Percentiles rank a stretch among this genome's conserved stretches.
Evolutionary conservation across 2,329 filamentous ascomycete species (phyloP).

Genomic region (Zasmidium citrigriseum): DNA sequence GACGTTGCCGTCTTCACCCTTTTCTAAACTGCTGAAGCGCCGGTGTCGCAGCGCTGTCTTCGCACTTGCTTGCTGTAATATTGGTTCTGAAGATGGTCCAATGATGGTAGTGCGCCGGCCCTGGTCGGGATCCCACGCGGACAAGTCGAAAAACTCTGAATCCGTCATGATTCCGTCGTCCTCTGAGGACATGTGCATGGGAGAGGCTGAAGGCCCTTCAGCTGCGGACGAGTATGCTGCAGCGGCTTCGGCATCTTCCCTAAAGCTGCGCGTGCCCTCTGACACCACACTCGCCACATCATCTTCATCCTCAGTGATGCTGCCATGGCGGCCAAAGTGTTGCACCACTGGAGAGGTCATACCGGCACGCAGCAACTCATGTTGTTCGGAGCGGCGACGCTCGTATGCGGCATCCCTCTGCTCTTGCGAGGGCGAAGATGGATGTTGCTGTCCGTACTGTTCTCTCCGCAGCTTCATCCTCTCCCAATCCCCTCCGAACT

Average conservation of each 20-base stretch:
- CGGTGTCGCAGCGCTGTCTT: conserved; percentile 14
- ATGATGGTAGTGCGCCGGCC: conserved; percentile 21
- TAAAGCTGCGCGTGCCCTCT: conserved; percentile 22
- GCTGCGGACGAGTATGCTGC: conserved; percentile 19
- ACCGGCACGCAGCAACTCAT: conserved; percentile 17
- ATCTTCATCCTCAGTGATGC: conserved; percentile 15
- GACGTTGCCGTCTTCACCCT: conserved; percentile 16
- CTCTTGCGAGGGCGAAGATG: conserved; percentile 6
- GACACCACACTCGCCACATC: conserved; percentile 21
- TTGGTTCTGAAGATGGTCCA: conserved; percentile 9
- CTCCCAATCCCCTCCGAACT: conserved; percentile 84
- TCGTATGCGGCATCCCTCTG: conserved; percentile 13
- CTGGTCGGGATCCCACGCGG: conserved; percentile 16
- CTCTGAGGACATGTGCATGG: conserved; percentile 8
- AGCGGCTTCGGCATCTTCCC: conserved; percentile 30
- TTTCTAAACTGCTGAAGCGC: conserved; percentile 21
- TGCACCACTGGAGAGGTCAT: conserved; percentile 17
- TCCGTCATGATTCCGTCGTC: conserved; percentile 10
- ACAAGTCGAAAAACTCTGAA: conserved; percentile 15
- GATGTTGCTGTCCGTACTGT: conserved; percentile 24
- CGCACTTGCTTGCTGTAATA: background rate
- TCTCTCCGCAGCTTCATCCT: conserved; percentile 35
- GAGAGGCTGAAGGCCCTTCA: conserved; percentile 4
- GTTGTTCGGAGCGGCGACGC: conserved; percentile 18
- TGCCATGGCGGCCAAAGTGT: conserved; percentile 7